Evolutionary conservation across 495 filamentous ascomycete species (phyloP).

Genomic region (Saxispiralis lemnorum): DNA sequence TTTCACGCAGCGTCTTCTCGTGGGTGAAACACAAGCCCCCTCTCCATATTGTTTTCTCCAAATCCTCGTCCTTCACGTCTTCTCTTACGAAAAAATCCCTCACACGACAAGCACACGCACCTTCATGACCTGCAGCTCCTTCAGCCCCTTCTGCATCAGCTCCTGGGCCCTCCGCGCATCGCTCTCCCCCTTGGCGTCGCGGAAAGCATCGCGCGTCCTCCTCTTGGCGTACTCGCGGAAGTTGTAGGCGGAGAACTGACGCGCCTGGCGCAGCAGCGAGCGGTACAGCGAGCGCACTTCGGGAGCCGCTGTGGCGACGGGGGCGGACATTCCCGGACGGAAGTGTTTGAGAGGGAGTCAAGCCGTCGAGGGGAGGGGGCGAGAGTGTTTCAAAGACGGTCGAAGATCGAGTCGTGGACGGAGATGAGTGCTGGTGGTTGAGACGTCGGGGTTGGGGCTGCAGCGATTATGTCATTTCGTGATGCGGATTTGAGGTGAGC

Average conservation of each 20-base stretch:
- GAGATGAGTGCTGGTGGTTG: too few species aligned
- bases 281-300: conserved; percentile 49
- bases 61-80: background rate
- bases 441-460: too few species aligned
- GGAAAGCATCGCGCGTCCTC: conserved; percentile 73
- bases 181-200: conserved; percentile 48
- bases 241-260: conserved; percentile 84
- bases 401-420: too few species aligned
- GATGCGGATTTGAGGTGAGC: too few species aligned
- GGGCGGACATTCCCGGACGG: conserved; percentile 1
- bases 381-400: too few species aligned
- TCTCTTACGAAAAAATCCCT: background rate
- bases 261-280: conserved; percentile 69
- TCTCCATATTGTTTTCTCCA: too few species aligned
- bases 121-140: conserved; percentile 81
- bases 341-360: too few species aligned
- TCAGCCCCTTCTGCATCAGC: conserved; percentile 71
- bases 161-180: conserved; percentile 71
- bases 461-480: too few species aligned
- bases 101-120: conserved; percentile 32
- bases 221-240: conserved; percentile 92
- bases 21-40: too few species aligned
- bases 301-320: background rate
- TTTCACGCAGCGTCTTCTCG: background rate
- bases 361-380: too few species aligned